These are phyloP conservation scores for Raphanus raphanistrum DNA, from an alignment of 345 rosid genomes.

Conservation along the genomic window DNA sequence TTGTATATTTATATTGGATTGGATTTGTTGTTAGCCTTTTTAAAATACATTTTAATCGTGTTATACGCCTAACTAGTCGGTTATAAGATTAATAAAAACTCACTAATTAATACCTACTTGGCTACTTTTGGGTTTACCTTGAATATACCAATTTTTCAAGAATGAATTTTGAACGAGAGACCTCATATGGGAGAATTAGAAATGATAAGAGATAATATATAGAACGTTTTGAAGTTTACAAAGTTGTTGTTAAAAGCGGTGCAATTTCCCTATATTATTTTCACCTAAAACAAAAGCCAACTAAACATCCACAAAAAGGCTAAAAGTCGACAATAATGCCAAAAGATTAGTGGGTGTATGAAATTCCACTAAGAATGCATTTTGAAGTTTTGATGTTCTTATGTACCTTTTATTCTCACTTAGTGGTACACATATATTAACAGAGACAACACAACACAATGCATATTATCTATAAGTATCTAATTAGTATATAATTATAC, in stretches of 20 bases:
- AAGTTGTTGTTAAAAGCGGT: conserved; percentile 15
- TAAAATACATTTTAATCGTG: background rate
- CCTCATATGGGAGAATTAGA: background rate
- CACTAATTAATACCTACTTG: background rate
- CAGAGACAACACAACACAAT: conserved; percentile 25
- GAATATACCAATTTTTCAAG: background rate
- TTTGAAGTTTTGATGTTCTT: conserved; percentile 40
- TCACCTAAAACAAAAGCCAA: conserved; percentile 25
- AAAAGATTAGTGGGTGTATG: conserved; percentile 41
- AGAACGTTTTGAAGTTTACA: background rate
- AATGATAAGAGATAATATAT: background rate
- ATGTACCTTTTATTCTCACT: conserved; percentile 36
- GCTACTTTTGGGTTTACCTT: background rate
- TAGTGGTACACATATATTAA: conserved; percentile 29
- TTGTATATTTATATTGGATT: background rate
- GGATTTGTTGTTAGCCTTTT: background rate
- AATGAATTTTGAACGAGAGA: background rate
- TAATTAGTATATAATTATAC: background rate
- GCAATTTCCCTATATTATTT: background rate
- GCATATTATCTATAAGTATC: background rate
- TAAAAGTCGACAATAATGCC: conserved; percentile 39
- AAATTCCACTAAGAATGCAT: conserved; percentile 36
- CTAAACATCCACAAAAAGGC: conserved; percentile 32
- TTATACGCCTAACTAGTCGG: background rate
- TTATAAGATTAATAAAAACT: background rate